phyloP scores from a whole-genome alignment of 352 stramenopile species.

The Peronospora farinosa region DNA sequence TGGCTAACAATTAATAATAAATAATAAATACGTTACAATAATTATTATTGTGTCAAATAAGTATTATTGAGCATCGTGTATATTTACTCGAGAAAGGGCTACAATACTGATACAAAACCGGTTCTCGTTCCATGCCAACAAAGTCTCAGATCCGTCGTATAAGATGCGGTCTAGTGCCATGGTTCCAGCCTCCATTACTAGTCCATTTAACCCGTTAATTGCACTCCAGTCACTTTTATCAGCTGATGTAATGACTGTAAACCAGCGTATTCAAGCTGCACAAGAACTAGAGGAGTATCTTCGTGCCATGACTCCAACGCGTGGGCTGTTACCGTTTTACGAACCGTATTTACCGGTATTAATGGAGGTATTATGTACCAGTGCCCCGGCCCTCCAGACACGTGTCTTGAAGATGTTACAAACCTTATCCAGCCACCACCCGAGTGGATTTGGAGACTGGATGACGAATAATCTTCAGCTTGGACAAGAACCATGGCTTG shows the following conservation, averaged over 20 bases:
- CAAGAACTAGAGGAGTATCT: slow-evolving; percentile 44
- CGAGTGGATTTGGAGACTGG: slow-evolving; percentile 41
- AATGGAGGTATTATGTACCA: slow-evolving; percentile 27
- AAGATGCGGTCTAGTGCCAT: no score
- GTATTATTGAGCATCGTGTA: no score
- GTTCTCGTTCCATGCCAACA: no score
- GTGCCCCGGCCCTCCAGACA: slow-evolving; percentile 32
- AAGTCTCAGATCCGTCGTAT: no score
- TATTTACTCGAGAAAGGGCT: not conserved
- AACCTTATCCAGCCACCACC: slow-evolving; percentile 36
- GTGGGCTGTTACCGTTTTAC: slow-evolving; percentile 34
- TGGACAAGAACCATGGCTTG: slow-evolving; percentile 39
- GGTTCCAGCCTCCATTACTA: no score
- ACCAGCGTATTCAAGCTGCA: slow-evolving; percentile 39
- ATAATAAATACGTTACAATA: no score
- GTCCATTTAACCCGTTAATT: slow-evolving; percentile 33
- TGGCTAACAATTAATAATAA: not conserved
- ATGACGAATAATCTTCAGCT: slow-evolving; percentile 31
- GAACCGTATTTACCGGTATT: slow-evolving; percentile 46
- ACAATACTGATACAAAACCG: no score
- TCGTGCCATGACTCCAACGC: slow-evolving; percentile 16
- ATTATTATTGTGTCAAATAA: no score
- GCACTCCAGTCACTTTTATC: slow-evolving; percentile 43
- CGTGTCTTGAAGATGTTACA: slow-evolving; percentile 36
- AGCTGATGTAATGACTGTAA: slow-evolving; percentile 27